phyloP scores from a whole-genome alignment of 2,329 filamentous ascomycete genomes.

The Pseudogymnoascus sp. region DNA sequence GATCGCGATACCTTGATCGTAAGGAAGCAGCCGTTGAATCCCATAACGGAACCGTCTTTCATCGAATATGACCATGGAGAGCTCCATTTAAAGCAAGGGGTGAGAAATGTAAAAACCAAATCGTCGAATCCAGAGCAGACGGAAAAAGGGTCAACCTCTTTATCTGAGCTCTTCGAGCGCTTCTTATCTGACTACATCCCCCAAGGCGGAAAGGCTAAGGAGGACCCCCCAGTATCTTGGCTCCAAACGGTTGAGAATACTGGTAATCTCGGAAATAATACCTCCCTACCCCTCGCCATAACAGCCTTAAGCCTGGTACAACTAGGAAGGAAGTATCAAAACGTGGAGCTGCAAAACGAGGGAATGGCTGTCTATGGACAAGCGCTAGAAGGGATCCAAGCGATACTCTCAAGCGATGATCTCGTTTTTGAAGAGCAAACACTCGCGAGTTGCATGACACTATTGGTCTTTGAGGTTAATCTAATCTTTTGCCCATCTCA shows the following conservation, averaged over 20 bases:
- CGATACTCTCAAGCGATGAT: conserved; percentile 8
- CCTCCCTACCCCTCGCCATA: conserved; percentile 11
- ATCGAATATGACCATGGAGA: conserved; percentile 12
- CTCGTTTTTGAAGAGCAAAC: conserved; percentile 12
- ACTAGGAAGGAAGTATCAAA: conserved; percentile 11
- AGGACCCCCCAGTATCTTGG: conserved; percentile 12
- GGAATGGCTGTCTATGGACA: conserved; percentile 13
- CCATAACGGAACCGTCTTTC: conserved; percentile 11
- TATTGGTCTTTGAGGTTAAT: conserved; percentile 13
- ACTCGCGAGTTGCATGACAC: conserved; percentile 12
- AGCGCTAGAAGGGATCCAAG: conserved; percentile 11
- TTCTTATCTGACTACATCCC: conserved; percentile 11
- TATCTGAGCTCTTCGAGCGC: conserved; percentile 10
- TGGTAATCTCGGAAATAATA: conserved; percentile 10
- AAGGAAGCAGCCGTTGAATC: conserved; percentile 11
- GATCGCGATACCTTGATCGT: conserved; percentile 11
- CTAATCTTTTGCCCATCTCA: conserved; percentile 3
- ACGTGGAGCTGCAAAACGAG: conserved; percentile 10
- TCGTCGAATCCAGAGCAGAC: conserved; percentile 6
- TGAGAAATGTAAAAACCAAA: conserved; percentile 10
- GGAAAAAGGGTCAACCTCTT: conserved; percentile 6
- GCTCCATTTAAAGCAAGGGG: conserved; percentile 10
- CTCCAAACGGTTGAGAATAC: conserved; percentile 11
- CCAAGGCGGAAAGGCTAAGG: conserved; percentile 9
- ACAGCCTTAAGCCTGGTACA: conserved; percentile 12